Evolutionary conservation across 495 filamentous ascomycete genomes (phyloP), one percentile per base, ranked within the genome.

Genomic region (Echria macrotheca): DNA sequence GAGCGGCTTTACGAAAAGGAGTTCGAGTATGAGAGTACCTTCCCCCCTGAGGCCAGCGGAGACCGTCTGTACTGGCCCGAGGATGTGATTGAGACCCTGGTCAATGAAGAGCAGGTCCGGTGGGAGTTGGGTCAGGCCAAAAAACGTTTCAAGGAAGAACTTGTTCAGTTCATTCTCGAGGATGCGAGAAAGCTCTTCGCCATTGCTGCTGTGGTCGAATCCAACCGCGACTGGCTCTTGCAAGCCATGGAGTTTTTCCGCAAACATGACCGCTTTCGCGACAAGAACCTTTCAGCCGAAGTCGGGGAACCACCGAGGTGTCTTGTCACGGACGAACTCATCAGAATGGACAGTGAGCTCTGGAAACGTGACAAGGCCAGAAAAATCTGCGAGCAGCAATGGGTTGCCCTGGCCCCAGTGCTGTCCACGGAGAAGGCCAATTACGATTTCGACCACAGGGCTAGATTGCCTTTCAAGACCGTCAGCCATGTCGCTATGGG

Each of bases 321-420:
- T 18, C 35, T 37, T 15, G 15, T 23, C 17, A 36, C 19, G 10
- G 44, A 36, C 18, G 5, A 38, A 6, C 36, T 43, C 9, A 14
- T 31, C 3, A 10, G 12, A 14, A 12, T 41, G 8, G 19, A 50
- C 36, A 8, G 22, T 21, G 36, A 33, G 28, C 28, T 37, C 6
- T 49, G 21, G 39, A 28, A 17, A 6, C 26, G 10, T 10, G 17
- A 17, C n/a, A 35, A n/a, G 17, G 31, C 29, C 2, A n/a, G n/a
- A 11, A 33, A 17, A n/a, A 38, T 49, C 26, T 38, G 24, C 22
- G 32, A 54, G 4, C 9, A 37, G 10, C 54, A 56, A 23, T 56
- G 54, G 54, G 49, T 31, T 14, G 32, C 45, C 29, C n/a, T 56
- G 10, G 44, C 41, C 9, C 54, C 48, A 10, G 45, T 55, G 7